Evolutionary conservation across 169 alveolate species (phyloP), one percentile per base, ranked within the genome.

Genomic region (Neospora caninum): DNA sequence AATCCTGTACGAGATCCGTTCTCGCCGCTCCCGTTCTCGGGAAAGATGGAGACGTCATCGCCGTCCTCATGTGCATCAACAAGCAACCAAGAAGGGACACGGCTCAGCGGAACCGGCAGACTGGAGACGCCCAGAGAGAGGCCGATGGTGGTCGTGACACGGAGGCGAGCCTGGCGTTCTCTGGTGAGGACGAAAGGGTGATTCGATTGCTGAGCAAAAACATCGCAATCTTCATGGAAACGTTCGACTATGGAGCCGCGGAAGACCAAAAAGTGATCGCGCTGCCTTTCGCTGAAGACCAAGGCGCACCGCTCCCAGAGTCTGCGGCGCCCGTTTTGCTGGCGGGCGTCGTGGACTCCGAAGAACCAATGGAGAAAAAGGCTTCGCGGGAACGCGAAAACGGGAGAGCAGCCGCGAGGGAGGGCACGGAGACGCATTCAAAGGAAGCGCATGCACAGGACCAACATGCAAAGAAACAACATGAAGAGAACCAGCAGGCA

Each of bases 171-270:
- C 58, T 49, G 43, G 39, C 22, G 27, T 78, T 78, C 86, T 18
- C 86, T 6, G 86, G 58, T 73, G 93, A 82, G 13, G 95, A 93
- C 67, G 95, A 93, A 45, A 91, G 88, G 20, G 29, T 93, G 88
- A 42, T 93, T 58, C 83, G 54, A n/a, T 43, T 93, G 93, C 20
- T 93, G 95, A 39, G 88, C 89, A 49, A 88, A 0, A 91, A 93
- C 80, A 7, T 93, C 67, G 87, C 54, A n/a, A 64, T 93, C 36
- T 93, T 93, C 91, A 93, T 93, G 95, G 95, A 93, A 20, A 83
- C 53, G 82, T 93, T 93, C 83, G 89, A 88, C 41, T 84, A 93
- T 43, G 92, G 92, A 0, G 91, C 95, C 2, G 92, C 91, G 2
- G 95, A 80, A 0, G 95, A 92, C 41, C 43, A 58, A 29, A 41